Base-by-base conservation (phyloP, 2,329 filamentous ascomycete genomes). In the Exophiala viscosa region DNA sequence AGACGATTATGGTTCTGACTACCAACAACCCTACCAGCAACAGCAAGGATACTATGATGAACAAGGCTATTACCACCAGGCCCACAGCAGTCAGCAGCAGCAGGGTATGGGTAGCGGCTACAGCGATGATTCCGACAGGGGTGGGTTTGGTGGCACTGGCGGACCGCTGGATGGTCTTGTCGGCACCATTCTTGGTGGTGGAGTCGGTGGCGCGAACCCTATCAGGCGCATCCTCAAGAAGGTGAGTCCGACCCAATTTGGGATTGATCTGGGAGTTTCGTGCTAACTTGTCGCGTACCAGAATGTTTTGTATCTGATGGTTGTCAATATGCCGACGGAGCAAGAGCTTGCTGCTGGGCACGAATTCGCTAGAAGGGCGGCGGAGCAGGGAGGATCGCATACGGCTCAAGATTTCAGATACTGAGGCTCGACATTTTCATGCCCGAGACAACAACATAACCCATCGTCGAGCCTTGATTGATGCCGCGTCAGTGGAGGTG, bases 241-340 rank as follows among this genome's bases (percentile, higher is more conserved):
- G 45, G 45, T 48, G 35, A 48, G 45, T 48, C n/a, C n/a, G 9
- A 8, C 6, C 32, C n/a, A n/a, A n/a, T n/a, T n/a, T n/a, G n/a
- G n/a, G n/a, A n/a, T n/a, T n/a, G n/a, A n/a, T n/a, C n/a, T n/a
- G n/a, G n/a, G n/a, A n/a, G n/a, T 4, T 46, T 60, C 7, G 57
- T 43, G 31, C 18, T 44, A 10, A 17, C 15, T 2, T 15, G 3
- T 14, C 23, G 8, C 8, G 7, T 6, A 2, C 18, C n/a, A 52
- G 48, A 43, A 52, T 23, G 49, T 43, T 3, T 35, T 55, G 2
- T 55, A 55, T 18, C 35, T 55, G 32, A 39, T 52, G 31, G 28
- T 55, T 36, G 49, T 49, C 20, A 50, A 55, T 28, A 31, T 52
- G 49, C 53, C 53, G 9, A 41, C 15, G 3, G 42, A 45, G 8